phyloP scores from a whole-genome alignment of 2,329 filamentous ascomycete genomes.

The Sporothrix mexicana region DNA sequence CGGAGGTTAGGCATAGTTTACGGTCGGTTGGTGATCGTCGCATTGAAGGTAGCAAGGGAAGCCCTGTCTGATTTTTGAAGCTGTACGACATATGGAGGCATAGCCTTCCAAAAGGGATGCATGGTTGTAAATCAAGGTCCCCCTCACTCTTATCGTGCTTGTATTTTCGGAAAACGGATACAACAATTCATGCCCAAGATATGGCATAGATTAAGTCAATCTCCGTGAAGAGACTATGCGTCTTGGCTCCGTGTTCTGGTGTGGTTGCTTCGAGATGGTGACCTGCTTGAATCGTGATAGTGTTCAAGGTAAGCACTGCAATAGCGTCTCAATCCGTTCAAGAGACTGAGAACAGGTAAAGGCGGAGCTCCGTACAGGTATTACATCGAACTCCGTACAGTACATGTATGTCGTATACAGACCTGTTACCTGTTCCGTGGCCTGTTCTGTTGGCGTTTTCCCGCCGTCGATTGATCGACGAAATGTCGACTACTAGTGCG shows the following conservation, averaged over 20 bases:
- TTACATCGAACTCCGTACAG: too few species aligned
- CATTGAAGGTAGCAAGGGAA: background rate
- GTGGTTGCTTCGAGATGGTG: background rate
- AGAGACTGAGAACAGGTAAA: too few species aligned
- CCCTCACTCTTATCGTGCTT: background rate
- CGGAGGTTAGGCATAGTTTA: background rate
- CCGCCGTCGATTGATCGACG: constrained; percentile 12
- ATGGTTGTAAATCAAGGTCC: background rate
- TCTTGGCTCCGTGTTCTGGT: constrained; percentile 14
- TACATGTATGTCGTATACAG: too few species aligned
- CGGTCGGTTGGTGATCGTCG: background rate
- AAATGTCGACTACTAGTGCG: constrained; percentile 3
- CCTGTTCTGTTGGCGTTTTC: background rate
- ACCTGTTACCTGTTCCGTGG: background rate
- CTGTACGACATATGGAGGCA: background rate
- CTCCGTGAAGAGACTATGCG: background rate
- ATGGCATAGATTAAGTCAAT: background rate
- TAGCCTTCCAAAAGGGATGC: background rate
- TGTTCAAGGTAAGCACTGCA: background rate
- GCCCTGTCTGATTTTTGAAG: background rate
- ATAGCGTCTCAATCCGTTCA: background rate
- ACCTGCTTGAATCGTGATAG: constrained; percentile 8
- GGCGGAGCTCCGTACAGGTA: too few species aligned
- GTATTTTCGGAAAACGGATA: too few species aligned
- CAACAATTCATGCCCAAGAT: background rate